A percentile compares a stretch with the other conserved stretches of the same genome.
Evolutionary conservation across 805 yeast species (phyloP).

Genomic region (Sugiyamaella floridensis): DNA sequence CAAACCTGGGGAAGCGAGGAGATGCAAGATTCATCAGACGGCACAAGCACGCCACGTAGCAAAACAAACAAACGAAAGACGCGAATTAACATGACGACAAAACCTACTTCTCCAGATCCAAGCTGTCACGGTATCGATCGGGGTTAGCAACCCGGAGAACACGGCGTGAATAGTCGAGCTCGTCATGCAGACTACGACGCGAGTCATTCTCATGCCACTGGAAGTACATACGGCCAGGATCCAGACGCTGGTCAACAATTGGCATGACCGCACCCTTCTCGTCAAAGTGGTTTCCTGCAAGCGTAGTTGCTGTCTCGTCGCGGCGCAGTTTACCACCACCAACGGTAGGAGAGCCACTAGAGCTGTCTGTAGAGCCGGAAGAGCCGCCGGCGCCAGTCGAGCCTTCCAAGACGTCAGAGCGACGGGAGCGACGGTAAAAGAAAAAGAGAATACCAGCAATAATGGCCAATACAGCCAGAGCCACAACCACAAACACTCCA

Average conservation of each 20-base stretch:
- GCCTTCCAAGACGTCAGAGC: constrained; percentile 3
- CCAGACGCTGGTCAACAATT: constrained; percentile 54
- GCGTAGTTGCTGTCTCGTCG: constrained; percentile 16
- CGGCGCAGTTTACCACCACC: constrained; percentile 13
- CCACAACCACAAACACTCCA: constrained; percentile 78
- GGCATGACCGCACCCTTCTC: constrained; percentile 29
- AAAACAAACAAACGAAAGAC: not conserved
- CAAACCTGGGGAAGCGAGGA: not conserved
- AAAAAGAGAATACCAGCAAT: constrained; percentile 36
- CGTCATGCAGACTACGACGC: constrained; percentile 44
- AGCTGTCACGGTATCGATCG: constrained; percentile 14
- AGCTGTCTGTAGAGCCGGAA: not conserved
- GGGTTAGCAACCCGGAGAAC: constrained; percentile 52
- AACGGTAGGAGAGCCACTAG: not conserved
- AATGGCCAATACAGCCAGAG: constrained; percentile 47
- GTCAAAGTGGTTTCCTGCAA: constrained; percentile 20
- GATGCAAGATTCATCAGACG: not conserved
- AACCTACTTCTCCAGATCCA: constrained; percentile 1
- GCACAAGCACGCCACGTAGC: not conserved
- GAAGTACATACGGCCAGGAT: constrained; percentile 49
- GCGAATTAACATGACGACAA: constrained; percentile 1
- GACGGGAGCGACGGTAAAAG: constrained; percentile 30
- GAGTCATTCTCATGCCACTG: constrained; percentile 42
- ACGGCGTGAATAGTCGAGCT: constrained; percentile 50
- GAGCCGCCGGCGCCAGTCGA: constrained; percentile 2